These are phyloP conservation scores for Juglanconis sp. DNA, from an alignment of 2,329 filamentous ascomycete species.

Conservation along the genomic window DNA sequence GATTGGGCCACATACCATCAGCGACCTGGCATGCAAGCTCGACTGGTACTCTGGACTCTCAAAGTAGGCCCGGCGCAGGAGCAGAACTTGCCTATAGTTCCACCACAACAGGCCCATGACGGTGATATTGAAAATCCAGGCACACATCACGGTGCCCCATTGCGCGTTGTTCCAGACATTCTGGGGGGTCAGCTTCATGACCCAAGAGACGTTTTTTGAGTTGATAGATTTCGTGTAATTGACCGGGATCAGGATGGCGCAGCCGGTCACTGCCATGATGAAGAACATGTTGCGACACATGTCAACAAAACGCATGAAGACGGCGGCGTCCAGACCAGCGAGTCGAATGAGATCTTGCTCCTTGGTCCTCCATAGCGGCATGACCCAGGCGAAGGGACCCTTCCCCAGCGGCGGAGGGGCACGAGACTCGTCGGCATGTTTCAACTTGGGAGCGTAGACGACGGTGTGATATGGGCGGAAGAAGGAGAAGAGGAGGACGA, in stretches of 20 bases:
- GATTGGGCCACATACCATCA: constrained; percentile 50
- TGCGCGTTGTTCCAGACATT: constrained; percentile 50
- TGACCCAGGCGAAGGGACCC: constrained; percentile 83
- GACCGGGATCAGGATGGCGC: constrained; percentile 75
- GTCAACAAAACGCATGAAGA: constrained; percentile 82
- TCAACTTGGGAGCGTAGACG: constrained; percentile 91
- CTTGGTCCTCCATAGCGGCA: constrained; percentile 71
- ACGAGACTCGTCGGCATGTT: constrained; percentile 87
- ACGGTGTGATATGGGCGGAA: constrained; percentile 86
- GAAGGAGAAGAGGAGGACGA: constrained; percentile 81
- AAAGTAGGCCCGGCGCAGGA: constrained; percentile 75
- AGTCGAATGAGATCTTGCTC: constrained; percentile 76
- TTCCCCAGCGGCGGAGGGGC: constrained; percentile 82
- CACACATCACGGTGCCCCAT: constrained; percentile 58
- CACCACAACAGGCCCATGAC: constrained; percentile 82
- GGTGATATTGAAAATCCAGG: constrained; percentile 68
- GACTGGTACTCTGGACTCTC: constrained; percentile 83
- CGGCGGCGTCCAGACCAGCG: constrained; percentile 83
- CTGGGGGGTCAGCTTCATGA: constrained; percentile 58
- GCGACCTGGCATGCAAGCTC: constrained; percentile 73
- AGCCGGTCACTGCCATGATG: constrained; percentile 67
- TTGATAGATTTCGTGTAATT: constrained; percentile 58
- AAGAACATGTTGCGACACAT: constrained; percentile 94
- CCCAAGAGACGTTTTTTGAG: constrained; percentile 39
- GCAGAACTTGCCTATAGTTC: constrained; percentile 75